These are phyloP conservation scores for Colletotrichum acutatum DNA, from an alignment of 2,329 filamentous ascomycete genomes.

Conservation along the genomic window DNA sequence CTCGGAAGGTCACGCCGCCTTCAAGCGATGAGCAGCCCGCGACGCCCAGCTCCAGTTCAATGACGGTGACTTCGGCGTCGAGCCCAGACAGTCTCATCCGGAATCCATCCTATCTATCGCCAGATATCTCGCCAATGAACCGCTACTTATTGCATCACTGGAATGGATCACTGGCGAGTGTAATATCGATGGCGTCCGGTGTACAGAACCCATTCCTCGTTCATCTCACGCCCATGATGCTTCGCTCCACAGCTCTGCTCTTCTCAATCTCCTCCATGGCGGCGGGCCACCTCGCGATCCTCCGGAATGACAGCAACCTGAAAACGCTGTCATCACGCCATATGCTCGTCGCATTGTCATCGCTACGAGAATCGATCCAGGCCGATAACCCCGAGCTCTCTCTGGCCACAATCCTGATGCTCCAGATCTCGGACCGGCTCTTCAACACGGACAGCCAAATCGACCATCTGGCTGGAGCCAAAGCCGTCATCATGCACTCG, in stretches of 20 bases:
- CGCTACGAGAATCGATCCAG: constrained; percentile 8
- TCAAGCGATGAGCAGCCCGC: neutral
- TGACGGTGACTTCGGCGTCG: too few species aligned
- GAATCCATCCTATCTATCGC: constrained; percentile 12
- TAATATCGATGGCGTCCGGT: constrained; percentile 43
- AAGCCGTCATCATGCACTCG: constrained; percentile 40
- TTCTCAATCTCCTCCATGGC: constrained; percentile 45
- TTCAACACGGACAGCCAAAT: constrained; percentile 43
- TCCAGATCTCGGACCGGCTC: constrained; percentile 45
- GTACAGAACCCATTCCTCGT: constrained; percentile 43
- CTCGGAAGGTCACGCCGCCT: neutral
- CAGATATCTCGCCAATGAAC: constrained; percentile 18
- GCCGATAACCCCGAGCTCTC: constrained; percentile 39
- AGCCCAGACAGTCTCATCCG: constrained; percentile 2
- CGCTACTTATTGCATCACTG: constrained; percentile 44
- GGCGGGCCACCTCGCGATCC: constrained; percentile 43
- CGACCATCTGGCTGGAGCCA: constrained; percentile 45
- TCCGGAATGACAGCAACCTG: constrained; percentile 39
- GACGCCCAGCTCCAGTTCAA: neutral
- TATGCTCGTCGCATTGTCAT: constrained; percentile 38
- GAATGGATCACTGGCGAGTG: constrained; percentile 40
- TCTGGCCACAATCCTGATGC: constrained; percentile 44
- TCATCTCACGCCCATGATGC: constrained; percentile 45
- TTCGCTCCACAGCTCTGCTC: constrained; percentile 41
- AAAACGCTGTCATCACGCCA: constrained; percentile 39